Evolutionary conservation across 768 basidiomycete genomes (phyloP), one percentile per base, ranked within the genome.

Genomic region (Hysterangium stoloniferum): DNA sequence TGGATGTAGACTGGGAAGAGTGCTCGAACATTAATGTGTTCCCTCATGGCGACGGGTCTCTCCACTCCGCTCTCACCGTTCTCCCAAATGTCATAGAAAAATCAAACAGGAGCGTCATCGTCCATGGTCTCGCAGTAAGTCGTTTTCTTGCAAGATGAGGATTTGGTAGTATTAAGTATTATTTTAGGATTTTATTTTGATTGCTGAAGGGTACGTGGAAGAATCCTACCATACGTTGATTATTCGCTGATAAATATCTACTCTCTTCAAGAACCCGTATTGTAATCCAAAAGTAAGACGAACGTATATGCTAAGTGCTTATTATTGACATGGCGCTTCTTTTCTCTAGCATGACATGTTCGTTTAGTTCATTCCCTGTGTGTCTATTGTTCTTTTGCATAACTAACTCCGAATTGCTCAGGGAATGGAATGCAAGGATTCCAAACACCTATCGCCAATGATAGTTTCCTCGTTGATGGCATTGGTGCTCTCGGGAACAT

Each of bases 51-150:
- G 86, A 86, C 59, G 60, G 52, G 8, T 85, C 82, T 53, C 65
- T 75, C 2, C 84, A 84, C 0, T 72, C 84, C 6, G 73, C 76
- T 0, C 71, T 86, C 46, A 77, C 71, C 4, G 82, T 86, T 1
- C 69, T 88, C 3, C 84, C 86, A 4, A 80, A 70, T 54, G 84
- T 85, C 48, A 87, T 89, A 48, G 82, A 86, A 65, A 86, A 84
- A 70, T 86, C 71, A 62, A 67, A 76, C 46, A 70, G 83, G 45
- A 75, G 71, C 2, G 81, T 87, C 12, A 80, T 88, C 47, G 71
- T 79, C 4, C 85, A 89, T 45, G 86, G 86, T 0, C 68, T 86
- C 44, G 82, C 77, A 0, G 49, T 51, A 9, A 27, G 49, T 8
- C 12, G 13, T n/a, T n/a, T n/a, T n/a, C n/a, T n/a, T n/a, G n/a